Evolutionary conservation across 768 basidiomycete species (phyloP).

Genomic region (Albatrellus ellisii): DNA sequence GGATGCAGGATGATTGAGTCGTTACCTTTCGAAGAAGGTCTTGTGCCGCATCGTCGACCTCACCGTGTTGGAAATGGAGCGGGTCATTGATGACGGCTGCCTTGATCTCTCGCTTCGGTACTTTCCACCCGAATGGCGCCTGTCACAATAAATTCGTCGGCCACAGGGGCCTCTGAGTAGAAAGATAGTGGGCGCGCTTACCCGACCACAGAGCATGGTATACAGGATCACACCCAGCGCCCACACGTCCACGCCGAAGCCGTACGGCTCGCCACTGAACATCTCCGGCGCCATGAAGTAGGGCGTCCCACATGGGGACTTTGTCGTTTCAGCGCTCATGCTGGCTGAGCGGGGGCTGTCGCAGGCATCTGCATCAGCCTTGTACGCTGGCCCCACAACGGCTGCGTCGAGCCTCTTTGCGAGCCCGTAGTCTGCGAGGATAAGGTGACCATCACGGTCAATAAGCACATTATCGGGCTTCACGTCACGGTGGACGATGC

Average conservation of each 20-base stretch:
- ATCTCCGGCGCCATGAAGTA: constrained; percentile 3
- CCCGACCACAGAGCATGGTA: constrained; percentile 1
- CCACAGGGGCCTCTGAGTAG: not conserved
- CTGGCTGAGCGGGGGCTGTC: too few species aligned
- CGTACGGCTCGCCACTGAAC: not conserved
- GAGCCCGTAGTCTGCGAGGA: constrained; percentile 38
- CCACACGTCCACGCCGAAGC: constrained; percentile 2
- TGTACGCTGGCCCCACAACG: constrained; percentile 14
- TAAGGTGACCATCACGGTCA: constrained; percentile 30
- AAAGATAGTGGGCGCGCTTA: too few species aligned
- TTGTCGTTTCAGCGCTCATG: not conserved
- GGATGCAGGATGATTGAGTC: not conserved
- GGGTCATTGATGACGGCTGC: not conserved
- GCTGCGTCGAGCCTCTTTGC: constrained; percentile 15
- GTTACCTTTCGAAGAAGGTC: not conserved
- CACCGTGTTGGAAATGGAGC: not conserved
- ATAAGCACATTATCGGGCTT: constrained; percentile 37
- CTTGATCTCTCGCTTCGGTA: not conserved
- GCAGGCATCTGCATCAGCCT: not conserved
- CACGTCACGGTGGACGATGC: constrained; percentile 20
- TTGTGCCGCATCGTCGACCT: not conserved
- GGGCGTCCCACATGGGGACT: constrained; percentile 1
- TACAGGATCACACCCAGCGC: constrained; percentile 2
- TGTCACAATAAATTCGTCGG: not conserved
- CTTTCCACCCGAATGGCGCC: not conserved